Base-by-base conservation (phyloP, 2,329 filamentous ascomycete species). In the Elsinoe perseae region DNA sequence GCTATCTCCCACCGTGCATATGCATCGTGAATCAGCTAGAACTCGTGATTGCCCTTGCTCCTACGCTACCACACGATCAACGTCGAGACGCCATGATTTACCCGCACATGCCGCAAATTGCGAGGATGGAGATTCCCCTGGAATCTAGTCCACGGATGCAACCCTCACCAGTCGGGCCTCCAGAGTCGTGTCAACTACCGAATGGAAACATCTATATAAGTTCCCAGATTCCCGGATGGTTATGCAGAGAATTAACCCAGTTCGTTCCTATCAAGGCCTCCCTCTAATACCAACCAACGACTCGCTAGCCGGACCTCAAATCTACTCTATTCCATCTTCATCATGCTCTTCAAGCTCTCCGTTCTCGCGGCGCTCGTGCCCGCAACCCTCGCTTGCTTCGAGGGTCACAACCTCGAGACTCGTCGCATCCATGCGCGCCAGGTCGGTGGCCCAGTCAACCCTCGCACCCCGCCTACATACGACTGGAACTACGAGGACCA, bases 1-100 rank as follows among this genome's bases (percentile, higher is more conserved):
- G 48, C 48, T 38, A 52, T 38, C 48, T 38, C 48, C 48, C 28
- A 52, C 48, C n/a, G 23, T 52, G 48, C 48, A 52, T 52, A 52
- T 50, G 46, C 46, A 32, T 8, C n/a, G 2, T 38, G 25, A 34
- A 14, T 36, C 48, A 52, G 28, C 28, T 36, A 10, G 48, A 44
- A 52, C 48, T 38, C 48, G 18, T 23, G 30, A 34, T 2, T 38
- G 16, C 48, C 48, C 46, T n/a, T 4, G 34, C 46, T 36, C 8
- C n/a, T 27, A n/a, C 48, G 30, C 48, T 52, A 52, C 30, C 28
- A 25, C 28, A 20, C 48, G 12, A 36, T 14, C 32, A 36, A 21
- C 5, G 14, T 28, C 6, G 48, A n/a, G 48, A 7, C 18, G 28
- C 28, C 28, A 20, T 21, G 14, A 6, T 36, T 25, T 25, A 36